These are phyloP conservation scores for Glutinoglossum americanum DNA, from an alignment of 495 filamentous ascomycete species.

Conservation along the genomic window DNA sequence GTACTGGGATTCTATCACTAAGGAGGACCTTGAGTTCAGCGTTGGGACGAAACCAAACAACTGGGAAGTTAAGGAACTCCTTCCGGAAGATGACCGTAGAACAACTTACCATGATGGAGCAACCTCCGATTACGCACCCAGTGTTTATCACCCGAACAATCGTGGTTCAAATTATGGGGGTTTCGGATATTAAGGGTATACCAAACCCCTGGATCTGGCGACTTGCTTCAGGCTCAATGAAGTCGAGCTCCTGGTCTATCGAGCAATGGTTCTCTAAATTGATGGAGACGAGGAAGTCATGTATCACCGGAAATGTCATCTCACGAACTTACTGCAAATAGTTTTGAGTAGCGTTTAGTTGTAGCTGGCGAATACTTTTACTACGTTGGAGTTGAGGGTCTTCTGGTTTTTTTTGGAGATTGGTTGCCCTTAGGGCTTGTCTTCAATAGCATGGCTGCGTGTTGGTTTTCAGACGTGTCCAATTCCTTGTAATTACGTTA, in stretches of 20 bases:
- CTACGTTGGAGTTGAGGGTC: not conserved
- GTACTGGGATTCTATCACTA: conserved; percentile 99
- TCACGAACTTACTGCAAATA: not conserved
- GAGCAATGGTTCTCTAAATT: not conserved
- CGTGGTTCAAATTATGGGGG: conserved; percentile 15
- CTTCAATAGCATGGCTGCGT: not conserved
- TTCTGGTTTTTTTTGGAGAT: not conserved
- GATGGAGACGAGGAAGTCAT: not conserved
- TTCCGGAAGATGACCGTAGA: conserved; percentile 73
- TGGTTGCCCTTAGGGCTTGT: not conserved
- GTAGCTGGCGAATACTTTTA: not conserved
- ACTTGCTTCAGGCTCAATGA: not conserved
- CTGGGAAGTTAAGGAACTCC: conserved; percentile 93
- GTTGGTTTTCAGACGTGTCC: not conserved
- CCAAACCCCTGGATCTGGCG: not conserved
- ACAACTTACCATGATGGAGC: conserved; percentile 43
- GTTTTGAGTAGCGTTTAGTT: not conserved
- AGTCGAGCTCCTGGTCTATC: not conserved
- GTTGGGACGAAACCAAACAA: conserved; percentile 87
- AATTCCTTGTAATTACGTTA: not conserved
- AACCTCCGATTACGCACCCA: conserved; percentile 35
- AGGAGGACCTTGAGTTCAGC: conserved; percentile 94
- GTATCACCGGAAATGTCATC: not conserved
- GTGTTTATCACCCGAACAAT: conserved; percentile 27
- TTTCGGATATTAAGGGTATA: conserved; percentile 2